Evolutionary conservation across 441 rosid genomes (phyloP), one percentile per base, ranked within the genome.

Genomic region (Codiaeum variegatum): DNA sequence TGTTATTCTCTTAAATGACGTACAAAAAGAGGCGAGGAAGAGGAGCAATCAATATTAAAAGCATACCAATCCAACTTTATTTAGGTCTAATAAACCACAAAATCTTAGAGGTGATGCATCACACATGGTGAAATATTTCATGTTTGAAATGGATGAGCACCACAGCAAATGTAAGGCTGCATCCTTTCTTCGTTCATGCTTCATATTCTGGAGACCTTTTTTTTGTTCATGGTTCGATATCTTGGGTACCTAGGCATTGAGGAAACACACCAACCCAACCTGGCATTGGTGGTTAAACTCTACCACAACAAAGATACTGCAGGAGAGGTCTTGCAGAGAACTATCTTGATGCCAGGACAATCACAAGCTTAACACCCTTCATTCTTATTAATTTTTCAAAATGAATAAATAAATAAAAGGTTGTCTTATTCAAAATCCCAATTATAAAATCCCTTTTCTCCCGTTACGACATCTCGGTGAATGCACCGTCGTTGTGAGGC

Each of bases 381-480:
- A 16, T 4, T 49, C 67, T 69, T 40, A 55, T 36, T 36, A 38
- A 7, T 36, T 69, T 52, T 69, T 38, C 31, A 69, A 55, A 34
- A 24, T 40, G 44, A 15, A 2, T 16, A 19, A 31, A 61, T 31
- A 61, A 18, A 18, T 42, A 67, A 49, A 49, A 19, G 56, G 70
- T 47, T 24, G 2, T 29, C 59, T 66, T 67, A 67, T 49, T 49
- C 40, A 67, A 67, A 46, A 67, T 18, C 70, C 70, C 40, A 67
- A 44, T 47, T 67, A 67, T 67, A 60, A 67, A 67, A 67, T 44
- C 56, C 59, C 60, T 51, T 67, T 54, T 67, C 71, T 67, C 5
- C 61, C 71, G 51, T 34, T 51, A n/a, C n/a, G n/a, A n/a, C n/a
- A n/a, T n/a, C n/a, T n/a, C n/a, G n/a, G n/a, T n/a, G n/a, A n/a